phyloP scores from a whole-genome alignment of 2,329 filamentous ascomycete species.

The Cyphellophora attinorum region DNA sequence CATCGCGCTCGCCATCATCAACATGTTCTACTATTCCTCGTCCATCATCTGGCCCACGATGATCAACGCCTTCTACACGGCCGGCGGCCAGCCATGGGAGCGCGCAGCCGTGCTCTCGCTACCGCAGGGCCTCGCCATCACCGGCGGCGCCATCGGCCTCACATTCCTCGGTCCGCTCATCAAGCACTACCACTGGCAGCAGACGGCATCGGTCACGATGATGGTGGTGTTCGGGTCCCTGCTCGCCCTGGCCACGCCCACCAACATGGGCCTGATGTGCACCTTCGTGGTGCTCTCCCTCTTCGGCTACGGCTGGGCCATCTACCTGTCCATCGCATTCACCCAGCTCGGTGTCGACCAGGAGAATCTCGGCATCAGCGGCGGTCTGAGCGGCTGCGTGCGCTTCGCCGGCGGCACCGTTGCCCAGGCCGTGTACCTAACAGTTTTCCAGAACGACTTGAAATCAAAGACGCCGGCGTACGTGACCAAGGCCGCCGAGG shows the following conservation, averaged over 20 bases:
- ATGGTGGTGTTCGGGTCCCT: slow-evolving; percentile 41
- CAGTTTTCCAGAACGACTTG: slow-evolving; percentile 29
- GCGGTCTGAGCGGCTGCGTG: slow-evolving; percentile 33
- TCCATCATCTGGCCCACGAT: slow-evolving; percentile 40
- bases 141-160: slow-evolving; percentile 32
- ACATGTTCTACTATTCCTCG: slow-evolving; percentile 43
- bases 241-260: slow-evolving; percentile 33
- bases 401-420: slow-evolving; percentile 35
- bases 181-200: slow-evolving; percentile 38
- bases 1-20: slow-evolving; percentile 36
- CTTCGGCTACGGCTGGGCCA: slow-evolving; percentile 37
- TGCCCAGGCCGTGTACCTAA: slow-evolving; percentile 32
- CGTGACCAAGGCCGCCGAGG: slow-evolving; percentile 14
- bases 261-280: slow-evolving; percentile 36
- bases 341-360: slow-evolving; percentile 43
- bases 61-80: slow-evolving; percentile 36
- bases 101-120: slow-evolving; percentile 30
- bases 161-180: slow-evolving; percentile 33
- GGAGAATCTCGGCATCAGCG: slow-evolving; percentile 36
- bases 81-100: slow-evolving; percentile 25
- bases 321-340: slow-evolving; percentile 39
- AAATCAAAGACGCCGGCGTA: too few relatives aligned
- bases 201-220: slow-evolving; percentile 32
- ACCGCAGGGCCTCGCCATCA: slow-evolving; percentile 36
- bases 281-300: slow-evolving; percentile 38